Conservation (phyloP, 495 filamentous ascomycete genomes). For the Xylaria grammica region DNA sequence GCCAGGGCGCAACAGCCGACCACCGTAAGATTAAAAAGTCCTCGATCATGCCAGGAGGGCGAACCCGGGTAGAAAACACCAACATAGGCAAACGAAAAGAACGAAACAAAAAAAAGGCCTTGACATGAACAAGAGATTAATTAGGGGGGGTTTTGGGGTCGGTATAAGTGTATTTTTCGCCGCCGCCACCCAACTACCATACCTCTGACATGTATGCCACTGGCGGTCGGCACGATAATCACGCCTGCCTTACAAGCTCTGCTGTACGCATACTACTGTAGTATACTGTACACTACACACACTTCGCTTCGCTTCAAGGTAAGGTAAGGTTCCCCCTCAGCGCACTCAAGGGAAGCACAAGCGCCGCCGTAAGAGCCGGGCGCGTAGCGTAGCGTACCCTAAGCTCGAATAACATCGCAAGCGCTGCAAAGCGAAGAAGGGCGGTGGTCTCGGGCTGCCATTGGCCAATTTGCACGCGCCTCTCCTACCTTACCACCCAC, state of each 20-base stretch:
- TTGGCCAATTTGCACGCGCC: slow-evolving; percentile 17
- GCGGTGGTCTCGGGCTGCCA: background rate
- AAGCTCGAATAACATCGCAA: background rate
- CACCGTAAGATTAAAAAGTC: background rate
- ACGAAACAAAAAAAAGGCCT: slow-evolving; percentile 6
- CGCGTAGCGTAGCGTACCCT: slow-evolving; percentile 5
- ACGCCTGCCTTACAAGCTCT: background rate
- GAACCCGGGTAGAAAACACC: no score
- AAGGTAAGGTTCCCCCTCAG: no score
- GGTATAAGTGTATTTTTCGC: slow-evolving; percentile 9
- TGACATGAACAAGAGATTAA: background rate
- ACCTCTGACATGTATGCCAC: background rate
- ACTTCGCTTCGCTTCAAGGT: no score
- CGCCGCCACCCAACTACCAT: background rate
- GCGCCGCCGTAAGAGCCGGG: background rate
- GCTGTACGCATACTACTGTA: background rate
- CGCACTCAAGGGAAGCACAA: no score
- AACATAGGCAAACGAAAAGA: background rate
- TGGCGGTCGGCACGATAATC: no score
- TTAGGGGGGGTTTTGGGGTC: slow-evolving; percentile 6
- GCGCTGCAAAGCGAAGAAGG: slow-evolving; percentile 17
- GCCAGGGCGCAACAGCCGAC: background rate
- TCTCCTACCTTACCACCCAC: no score
- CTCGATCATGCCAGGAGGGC: no score
- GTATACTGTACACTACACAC: no score